Evolutionary conservation across 1,139 yeast genomes (phyloP).

Genomic region (Hansenula sp.): DNA sequence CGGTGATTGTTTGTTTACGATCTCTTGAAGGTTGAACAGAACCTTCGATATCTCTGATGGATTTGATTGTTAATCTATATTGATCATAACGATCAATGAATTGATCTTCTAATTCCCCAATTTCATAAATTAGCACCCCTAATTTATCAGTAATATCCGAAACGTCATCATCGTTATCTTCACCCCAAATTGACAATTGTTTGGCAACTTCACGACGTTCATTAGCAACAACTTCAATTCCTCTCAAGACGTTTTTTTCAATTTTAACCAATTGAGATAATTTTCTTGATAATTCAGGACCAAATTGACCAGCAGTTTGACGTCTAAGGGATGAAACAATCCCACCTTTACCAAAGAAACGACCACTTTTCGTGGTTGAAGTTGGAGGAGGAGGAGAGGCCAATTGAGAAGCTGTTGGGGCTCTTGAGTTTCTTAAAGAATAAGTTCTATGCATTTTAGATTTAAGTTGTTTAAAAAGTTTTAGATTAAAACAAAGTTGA

Average conservation of each 20-base stretch:
- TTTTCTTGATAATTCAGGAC: slow-evolving; percentile 93
- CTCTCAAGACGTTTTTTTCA: slow-evolving; percentile 95
- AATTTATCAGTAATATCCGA: slow-evolving; percentile 95
- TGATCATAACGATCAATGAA: slow-evolving; percentile 97
- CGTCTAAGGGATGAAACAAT: slow-evolving; percentile 79
- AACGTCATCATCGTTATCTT: slow-evolving; percentile 95
- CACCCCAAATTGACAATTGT: slow-evolving; percentile 97
- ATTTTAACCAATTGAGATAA: slow-evolving; percentile 87
- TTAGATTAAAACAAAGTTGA: too few species aligned
- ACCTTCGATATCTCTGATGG: slow-evolving; percentile 93
- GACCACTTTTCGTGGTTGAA: slow-evolving; percentile 77
- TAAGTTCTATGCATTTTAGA: slow-evolving; percentile 92
- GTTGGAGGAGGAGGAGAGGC: slow-evolving; percentile 96
- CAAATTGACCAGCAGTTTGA: slow-evolving; percentile 88
- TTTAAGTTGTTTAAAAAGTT: neutral
- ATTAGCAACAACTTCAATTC: slow-evolving; percentile 87
- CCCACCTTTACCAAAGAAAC: slow-evolving; percentile 89
- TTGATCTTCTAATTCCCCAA: slow-evolving; percentile 97
- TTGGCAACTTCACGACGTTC: slow-evolving; percentile 97
- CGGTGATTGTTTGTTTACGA: slow-evolving; percentile 96
- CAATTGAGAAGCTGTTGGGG: slow-evolving; percentile 95
- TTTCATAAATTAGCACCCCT: slow-evolving; percentile 92
- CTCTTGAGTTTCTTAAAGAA: slow-evolving; percentile 90
- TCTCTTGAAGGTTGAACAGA: slow-evolving; percentile 98
- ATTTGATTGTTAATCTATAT: slow-evolving; percentile 92